phyloP scores from a whole-genome alignment of 371 early-diverging fungal species.

The Choanephora cucurbitarum region DNA sequence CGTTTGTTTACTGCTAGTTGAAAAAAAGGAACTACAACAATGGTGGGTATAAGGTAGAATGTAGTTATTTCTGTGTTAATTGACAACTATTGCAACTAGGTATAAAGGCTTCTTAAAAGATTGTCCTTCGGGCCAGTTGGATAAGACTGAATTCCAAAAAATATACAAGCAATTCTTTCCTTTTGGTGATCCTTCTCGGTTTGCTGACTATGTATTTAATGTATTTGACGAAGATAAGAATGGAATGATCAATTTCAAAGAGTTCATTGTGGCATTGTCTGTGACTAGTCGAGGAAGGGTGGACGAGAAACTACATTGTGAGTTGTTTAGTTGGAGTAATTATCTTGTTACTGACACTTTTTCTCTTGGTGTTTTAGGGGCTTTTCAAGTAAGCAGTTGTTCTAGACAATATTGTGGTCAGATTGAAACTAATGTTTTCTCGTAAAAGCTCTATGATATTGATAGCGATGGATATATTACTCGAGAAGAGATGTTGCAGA shows the following conservation, averaged over 20 bases:
- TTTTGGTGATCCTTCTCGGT: conserved; percentile 90
- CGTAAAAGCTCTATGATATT: conserved; percentile 93
- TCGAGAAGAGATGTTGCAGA: conserved; percentile 84
- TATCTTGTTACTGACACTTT: too few relatives aligned
- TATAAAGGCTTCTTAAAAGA: conserved; percentile 94
- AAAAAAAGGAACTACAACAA: conserved; percentile 92
- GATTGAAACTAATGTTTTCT: conserved; percentile 15
- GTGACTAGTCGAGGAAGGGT: conserved; percentile 82
- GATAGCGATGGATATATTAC: conserved; percentile 90
- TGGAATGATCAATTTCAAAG: conserved; percentile 90
- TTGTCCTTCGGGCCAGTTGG: conserved; percentile 86
- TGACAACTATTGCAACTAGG: too few relatives aligned
- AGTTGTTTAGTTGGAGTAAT: conserved; percentile 20
- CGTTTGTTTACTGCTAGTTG: conserved; percentile 57
- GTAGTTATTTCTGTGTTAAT: too few relatives aligned
- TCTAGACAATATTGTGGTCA: too few relatives aligned
- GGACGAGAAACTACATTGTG: conserved; percentile 90
- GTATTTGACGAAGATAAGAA: conserved; percentile 89
- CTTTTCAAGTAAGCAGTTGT: conserved; percentile 32
- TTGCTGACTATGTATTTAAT: conserved; percentile 89
- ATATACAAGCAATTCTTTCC: conserved; percentile 97
- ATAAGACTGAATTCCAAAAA: conserved; percentile 85
- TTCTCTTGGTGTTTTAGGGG: too few relatives aligned
- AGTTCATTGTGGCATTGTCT: conserved; percentile 88
- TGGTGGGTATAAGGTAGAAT: conserved; percentile 79